A percentile compares a stretch with the other conserved stretches of the same genome.
Conservation (phyloP, 2,329 filamentous ascomycete species). For the Xylariales sp. region DNA sequence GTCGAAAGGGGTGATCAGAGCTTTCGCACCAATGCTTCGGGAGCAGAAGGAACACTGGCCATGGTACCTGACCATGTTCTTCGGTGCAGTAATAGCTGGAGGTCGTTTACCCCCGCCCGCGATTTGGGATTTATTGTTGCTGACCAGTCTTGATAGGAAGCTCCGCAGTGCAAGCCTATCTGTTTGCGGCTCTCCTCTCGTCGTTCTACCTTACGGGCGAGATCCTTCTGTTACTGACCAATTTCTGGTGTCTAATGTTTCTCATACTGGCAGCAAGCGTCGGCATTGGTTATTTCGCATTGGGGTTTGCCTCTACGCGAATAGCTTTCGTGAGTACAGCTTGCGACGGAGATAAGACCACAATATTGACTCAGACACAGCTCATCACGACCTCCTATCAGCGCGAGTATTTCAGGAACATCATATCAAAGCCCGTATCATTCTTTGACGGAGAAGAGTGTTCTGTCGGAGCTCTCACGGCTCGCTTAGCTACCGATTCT, state of each 20-base stretch:
- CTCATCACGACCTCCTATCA: constrained; percentile 50
- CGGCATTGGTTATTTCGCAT: constrained; percentile 49
- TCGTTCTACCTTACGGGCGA: constrained; percentile 24
- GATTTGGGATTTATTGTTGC: background rate
- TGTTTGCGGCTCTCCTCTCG: constrained; percentile 49
- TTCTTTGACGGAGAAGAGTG: constrained; percentile 59
- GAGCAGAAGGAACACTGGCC: constrained; percentile 23
- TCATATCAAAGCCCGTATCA: constrained; percentile 51
- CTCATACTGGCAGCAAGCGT: constrained; percentile 50
- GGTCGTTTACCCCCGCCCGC: constrained; percentile 16
- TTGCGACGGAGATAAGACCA: background rate
- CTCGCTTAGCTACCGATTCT: constrained; percentile 50
- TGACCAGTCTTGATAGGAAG: constrained; percentile 28
- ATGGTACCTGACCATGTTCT: constrained; percentile 25
- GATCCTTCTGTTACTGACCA: constrained; percentile 23
- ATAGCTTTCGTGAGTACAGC: constrained; percentile 34
- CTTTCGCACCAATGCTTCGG: constrained; percentile 22
- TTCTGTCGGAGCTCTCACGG: constrained; percentile 54
- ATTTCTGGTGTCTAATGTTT: constrained; percentile 65
- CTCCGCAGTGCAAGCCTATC: constrained; percentile 48
- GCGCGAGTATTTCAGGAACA: constrained; percentile 54
- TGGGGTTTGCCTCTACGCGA: constrained; percentile 40
- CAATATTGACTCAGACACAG: constrained; percentile 15
- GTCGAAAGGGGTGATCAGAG: constrained; percentile 19
- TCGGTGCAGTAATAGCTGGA: constrained; percentile 29